Percentiles rank a stretch among this genome's conserved stretches.
Evolutionary conservation across 2,329 filamentous ascomycete species (phyloP).

Genomic region (Fusarium denticulatum): DNA sequence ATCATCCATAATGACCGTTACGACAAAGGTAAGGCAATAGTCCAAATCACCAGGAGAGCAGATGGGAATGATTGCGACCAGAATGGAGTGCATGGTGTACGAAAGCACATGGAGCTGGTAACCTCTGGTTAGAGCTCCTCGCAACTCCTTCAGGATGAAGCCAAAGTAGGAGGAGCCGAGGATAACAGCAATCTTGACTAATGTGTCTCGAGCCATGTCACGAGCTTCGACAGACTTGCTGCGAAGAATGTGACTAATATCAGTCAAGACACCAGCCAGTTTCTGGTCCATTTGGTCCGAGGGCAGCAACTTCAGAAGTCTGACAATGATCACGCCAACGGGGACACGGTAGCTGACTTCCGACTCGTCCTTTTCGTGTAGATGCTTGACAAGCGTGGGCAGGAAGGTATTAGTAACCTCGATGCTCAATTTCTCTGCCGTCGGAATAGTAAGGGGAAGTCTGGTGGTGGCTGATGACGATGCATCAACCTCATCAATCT

Average conservation of each 20-base stretch:
- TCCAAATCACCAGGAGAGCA: conserved; percentile 87
- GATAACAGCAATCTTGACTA: conserved; percentile 83
- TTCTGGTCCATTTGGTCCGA: conserved; percentile 75
- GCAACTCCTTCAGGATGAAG: conserved; percentile 92
- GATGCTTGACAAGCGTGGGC: conserved; percentile 81
- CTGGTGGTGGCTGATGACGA: conserved; percentile 47
- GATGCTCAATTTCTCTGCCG: conserved; percentile 71
- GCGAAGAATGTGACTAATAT: conserved; percentile 91
- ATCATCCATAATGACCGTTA: conserved; percentile 93
- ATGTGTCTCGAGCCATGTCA: conserved; percentile 88
- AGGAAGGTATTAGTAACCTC: conserved; percentile 81
- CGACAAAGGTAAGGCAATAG: conserved; percentile 82
- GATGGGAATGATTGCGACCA: conserved; percentile 77
- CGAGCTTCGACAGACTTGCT: conserved; percentile 89
- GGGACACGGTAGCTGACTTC: conserved; percentile 93
- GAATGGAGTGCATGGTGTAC: conserved; percentile 91
- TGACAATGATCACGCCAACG: conserved; percentile 87
- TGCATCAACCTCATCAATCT: conserved; percentile 50
- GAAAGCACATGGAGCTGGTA: conserved; percentile 96
- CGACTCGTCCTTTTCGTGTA: conserved; percentile 94
- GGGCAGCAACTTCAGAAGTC: conserved; percentile 84
- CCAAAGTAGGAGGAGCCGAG: conserved; percentile 86
- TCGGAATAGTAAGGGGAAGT: conserved; percentile 74
- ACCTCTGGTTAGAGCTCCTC: conserved; percentile 82
- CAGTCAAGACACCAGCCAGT: conserved; percentile 85